phyloP scores from a whole-genome alignment of 371 early-diverging fungal species.

The Actinomortierella ambigua region DNA sequence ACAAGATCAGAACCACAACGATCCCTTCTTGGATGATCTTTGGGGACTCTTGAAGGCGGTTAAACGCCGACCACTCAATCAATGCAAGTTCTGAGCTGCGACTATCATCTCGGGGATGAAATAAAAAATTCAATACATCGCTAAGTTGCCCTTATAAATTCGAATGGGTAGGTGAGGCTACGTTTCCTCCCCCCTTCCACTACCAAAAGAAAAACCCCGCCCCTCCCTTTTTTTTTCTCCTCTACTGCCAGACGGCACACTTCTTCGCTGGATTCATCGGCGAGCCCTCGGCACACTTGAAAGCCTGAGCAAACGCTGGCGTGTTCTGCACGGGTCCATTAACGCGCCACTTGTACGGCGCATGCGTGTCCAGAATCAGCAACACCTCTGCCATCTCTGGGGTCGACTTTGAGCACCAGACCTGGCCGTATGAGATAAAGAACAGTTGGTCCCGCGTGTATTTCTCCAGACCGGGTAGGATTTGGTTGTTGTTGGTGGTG shows the following conservation, averaged over 20 bases:
- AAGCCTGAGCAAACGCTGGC: constrained; percentile 63
- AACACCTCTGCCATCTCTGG: constrained; percentile 8
- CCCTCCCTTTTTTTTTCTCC: no score
- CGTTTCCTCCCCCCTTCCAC: no score
- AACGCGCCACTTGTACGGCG: constrained; percentile 26
- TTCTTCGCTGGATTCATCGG: constrained; percentile 58
- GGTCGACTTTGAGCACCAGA: constrained; percentile 49
- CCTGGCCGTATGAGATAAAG: constrained; percentile 54
- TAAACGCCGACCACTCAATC: no score
- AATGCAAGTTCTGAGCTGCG: no score
- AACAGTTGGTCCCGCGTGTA: constrained; percentile 53
- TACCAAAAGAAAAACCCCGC: no score
- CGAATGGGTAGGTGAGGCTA: no score
- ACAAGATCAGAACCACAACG: no score
- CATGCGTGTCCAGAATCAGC: constrained; percentile 13
- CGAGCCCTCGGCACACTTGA: constrained; percentile 57
- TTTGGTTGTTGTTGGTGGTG: background rate
- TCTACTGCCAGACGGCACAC: constrained; percentile 59
- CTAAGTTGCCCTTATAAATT: no score
- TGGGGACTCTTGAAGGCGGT: no score
- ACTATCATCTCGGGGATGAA: no score
- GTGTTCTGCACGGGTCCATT: constrained; percentile 69
- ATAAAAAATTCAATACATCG: no score
- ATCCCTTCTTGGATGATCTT: no score
- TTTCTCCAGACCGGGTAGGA: constrained; percentile 15